Conservation (phyloP, 768 basidiomycete species). For the Lanmaoa rubissima region DNA sequence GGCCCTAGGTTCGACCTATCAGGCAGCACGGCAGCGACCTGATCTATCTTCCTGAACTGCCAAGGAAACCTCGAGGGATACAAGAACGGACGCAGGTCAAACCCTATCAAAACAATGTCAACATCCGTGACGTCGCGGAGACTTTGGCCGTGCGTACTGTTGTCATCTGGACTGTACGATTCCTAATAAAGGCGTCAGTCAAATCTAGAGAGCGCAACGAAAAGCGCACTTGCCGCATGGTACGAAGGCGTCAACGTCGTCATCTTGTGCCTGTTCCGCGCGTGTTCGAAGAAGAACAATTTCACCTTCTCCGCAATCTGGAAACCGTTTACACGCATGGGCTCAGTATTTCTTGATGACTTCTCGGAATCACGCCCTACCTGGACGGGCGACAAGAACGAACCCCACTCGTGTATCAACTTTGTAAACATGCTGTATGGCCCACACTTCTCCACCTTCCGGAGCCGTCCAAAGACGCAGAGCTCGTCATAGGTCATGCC, state of each 20-base stretch:
- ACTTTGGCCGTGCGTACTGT: slow-evolving; percentile 54
- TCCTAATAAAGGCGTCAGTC: slow-evolving; percentile 49
- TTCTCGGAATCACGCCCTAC: slow-evolving; percentile 37
- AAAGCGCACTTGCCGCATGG: slow-evolving; percentile 67
- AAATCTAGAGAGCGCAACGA: not conserved
- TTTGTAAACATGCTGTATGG: slow-evolving; percentile 98
- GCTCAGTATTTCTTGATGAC: not conserved
- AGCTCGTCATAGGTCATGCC: slow-evolving; percentile 99
- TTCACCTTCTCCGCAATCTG: slow-evolving; percentile 97
- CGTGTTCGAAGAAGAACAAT: slow-evolving; percentile 94
- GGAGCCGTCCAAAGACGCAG: slow-evolving; percentile 86
- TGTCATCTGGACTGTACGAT: slow-evolving; percentile 95
- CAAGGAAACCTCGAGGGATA: slow-evolving; percentile 94
- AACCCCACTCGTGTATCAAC: slow-evolving; percentile 91
- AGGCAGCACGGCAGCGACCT: slow-evolving; percentile 71
- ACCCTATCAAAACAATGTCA: slow-evolving; percentile 51
- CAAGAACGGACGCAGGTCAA: slow-evolving; percentile 93
- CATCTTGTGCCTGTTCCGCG: slow-evolving; percentile 98
- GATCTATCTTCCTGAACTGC: slow-evolving; percentile 96
- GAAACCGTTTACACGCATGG: slow-evolving; percentile 23
- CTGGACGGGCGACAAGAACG: slow-evolving; percentile 76
- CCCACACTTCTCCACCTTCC: slow-evolving; percentile 96
- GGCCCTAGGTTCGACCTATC: slow-evolving; percentile 52
- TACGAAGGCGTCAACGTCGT: slow-evolving; percentile 92
- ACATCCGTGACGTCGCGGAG: not conserved